Percentiles rank a stretch among this genome's conserved stretches.
Evolutionary conservation across 352 stramenopile genomes (phyloP).

Genomic region (Globisporangium echinulatum): DNA sequence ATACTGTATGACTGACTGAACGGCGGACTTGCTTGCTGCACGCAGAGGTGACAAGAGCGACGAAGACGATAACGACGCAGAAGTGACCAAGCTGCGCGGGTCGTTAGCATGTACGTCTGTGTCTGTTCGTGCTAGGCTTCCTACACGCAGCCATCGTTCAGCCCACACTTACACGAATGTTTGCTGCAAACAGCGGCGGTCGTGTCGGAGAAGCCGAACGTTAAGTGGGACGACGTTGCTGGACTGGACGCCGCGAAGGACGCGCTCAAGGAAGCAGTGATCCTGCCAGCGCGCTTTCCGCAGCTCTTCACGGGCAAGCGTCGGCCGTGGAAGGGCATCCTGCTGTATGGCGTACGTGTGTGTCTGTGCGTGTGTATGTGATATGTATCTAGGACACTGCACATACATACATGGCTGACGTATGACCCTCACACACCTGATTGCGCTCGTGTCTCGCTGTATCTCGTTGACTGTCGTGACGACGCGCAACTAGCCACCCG

Average conservation of each 20-base stretch:
- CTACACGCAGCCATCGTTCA: neutral
- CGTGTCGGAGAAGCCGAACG: constrained; percentile 89
- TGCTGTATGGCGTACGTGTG: constrained; percentile 93
- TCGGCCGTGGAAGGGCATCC: constrained; percentile 93
- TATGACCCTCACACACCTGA: too few relatives aligned
- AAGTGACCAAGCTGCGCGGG: constrained; percentile 94
- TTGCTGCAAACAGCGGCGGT: constrained; percentile 50
- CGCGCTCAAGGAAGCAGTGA: constrained; percentile 98
- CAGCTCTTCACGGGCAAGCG: constrained; percentile 95
- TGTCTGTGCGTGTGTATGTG: neutral
- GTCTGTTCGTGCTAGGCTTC: too few relatives aligned
- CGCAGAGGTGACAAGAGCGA: constrained; percentile 74
- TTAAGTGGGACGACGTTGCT: constrained; percentile 97
- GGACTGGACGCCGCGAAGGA: constrained; percentile 96
- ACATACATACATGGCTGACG: neutral
- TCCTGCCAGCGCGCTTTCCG: constrained; percentile 93
- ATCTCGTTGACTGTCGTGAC: too few relatives aligned
- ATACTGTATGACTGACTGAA: neutral
- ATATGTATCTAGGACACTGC: neutral
- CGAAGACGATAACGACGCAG: constrained; percentile 90
- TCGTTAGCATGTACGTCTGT: constrained; percentile 78
- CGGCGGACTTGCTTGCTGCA: neutral
- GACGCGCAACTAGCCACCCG: constrained; percentile 44
- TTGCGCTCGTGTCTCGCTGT: neutral
- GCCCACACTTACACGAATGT: neutral